phyloP scores from a whole-genome alignment of 1,139 yeast species.

The Schizosaccharomyces versatilis region DNA sequence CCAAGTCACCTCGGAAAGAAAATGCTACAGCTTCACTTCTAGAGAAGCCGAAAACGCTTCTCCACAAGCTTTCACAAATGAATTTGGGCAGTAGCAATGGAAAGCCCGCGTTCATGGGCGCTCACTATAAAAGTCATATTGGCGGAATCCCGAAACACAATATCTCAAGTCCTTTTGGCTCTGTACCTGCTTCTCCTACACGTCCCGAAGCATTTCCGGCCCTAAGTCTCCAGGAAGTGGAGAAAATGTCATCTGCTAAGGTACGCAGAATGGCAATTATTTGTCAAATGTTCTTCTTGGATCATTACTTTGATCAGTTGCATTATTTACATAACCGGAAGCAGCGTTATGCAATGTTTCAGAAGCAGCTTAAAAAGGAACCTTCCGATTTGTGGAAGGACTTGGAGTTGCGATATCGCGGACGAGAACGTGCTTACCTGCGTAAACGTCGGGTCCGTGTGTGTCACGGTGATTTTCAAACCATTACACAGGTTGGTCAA shows the following conservation, averaged over 20 bases:
- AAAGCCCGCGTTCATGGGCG: too few species aligned
- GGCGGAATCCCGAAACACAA: too few species aligned
- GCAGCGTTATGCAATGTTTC: conserved; percentile 50
- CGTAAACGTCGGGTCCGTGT: conserved; percentile 82
- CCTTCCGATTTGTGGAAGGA: conserved; percentile 24
- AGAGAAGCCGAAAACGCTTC: too few species aligned
- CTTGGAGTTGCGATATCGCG: conserved; percentile 35
- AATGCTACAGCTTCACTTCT: too few species aligned
- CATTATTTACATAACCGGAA: conserved; percentile 77
- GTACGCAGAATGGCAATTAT: conserved; percentile 1
- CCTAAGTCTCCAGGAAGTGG: conserved; percentile 3
- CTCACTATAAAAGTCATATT: too few species aligned
- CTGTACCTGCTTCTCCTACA: too few species aligned
- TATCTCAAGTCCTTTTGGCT: too few species aligned
- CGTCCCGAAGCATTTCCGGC: neutral
- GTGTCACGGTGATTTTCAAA: conserved; percentile 82
- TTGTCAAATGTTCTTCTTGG: conserved; percentile 35
- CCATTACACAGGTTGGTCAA: conserved; percentile 95
- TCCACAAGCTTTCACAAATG: too few species aligned
- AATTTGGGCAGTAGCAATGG: too few species aligned
- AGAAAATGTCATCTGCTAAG: conserved; percentile 4
- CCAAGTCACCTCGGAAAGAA: too few species aligned
- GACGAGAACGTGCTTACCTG: conserved; percentile 64
- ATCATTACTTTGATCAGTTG: conserved; percentile 87
- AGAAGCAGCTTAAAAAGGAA: conserved; percentile 30